A percentile compares a stretch with the other conserved stretches of the same genome.
phyloP scores from a whole-genome alignment of 176 grass and related monocot genomes.

The Oryza punctata region DNA sequence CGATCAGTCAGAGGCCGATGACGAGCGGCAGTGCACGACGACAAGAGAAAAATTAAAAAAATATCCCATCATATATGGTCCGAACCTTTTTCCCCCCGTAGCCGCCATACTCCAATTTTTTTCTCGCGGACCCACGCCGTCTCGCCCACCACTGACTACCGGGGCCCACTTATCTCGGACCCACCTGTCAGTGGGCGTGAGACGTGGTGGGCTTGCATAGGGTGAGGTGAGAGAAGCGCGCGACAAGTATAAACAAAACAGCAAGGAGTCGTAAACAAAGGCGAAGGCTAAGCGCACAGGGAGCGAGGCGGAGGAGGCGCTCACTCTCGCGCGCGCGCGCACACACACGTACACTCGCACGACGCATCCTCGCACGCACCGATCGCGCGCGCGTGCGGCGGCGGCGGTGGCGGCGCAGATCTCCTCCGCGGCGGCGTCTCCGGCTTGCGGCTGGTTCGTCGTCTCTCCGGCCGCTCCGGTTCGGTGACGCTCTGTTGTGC shows the following conservation, averaged over 20 bases:
- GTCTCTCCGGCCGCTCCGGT: not conserved
- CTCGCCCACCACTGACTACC: not conserved
- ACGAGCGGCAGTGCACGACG: constrained; percentile 30
- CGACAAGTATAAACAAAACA: constrained; percentile 31
- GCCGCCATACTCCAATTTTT: constrained; percentile 36
- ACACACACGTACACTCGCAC: too few relatives aligned
- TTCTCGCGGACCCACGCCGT: not conserved
- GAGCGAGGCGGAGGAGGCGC: not conserved
- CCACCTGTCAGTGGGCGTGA: not conserved
- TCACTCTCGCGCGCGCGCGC: constrained; percentile 14
- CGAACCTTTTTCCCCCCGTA: constrained; percentile 11
- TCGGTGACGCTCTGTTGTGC: constrained; percentile 9
- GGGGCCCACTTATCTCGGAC: fast-evolving
- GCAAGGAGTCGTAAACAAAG: constrained; percentile 31
- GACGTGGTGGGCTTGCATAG: not conserved
- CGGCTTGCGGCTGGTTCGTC: not conserved
- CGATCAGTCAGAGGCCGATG: not conserved
- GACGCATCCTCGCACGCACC: not conserved
- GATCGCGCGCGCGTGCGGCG: not conserved
- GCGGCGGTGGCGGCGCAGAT: not conserved
- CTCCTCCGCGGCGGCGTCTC: not conserved
- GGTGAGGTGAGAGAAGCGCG: constrained; percentile 16
- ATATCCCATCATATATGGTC: constrained; percentile 29
- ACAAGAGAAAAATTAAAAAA: not conserved
- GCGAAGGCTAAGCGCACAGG: not conserved